These are phyloP conservation scores for Cardiospermum halicacabum DNA, from an alignment of 345 rosid species.

Conservation along the genomic window DNA sequence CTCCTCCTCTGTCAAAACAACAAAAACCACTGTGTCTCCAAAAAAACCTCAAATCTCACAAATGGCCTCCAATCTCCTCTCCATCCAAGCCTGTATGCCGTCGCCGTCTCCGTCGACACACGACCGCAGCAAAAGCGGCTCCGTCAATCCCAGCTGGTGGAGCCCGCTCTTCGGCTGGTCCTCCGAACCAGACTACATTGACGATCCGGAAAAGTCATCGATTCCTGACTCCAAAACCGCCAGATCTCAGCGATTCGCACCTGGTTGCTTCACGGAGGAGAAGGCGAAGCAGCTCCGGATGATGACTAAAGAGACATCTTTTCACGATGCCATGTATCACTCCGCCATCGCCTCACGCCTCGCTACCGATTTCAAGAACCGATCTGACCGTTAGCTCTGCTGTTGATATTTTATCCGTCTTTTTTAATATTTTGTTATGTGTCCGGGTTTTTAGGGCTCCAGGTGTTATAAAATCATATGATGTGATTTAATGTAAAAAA, in stretches of 20 bases:
- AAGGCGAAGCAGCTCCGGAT: conserved; percentile 57
- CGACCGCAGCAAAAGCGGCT: conserved; percentile 13
- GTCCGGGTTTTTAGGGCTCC: conserved; percentile 1
- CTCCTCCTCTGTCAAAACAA: too few species aligned
- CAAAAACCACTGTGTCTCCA: not conserved
- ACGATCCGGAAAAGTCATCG: not conserved
- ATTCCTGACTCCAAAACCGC: conserved; percentile 10
- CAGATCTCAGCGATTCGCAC: conserved; percentile 27
- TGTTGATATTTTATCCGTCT: not conserved
- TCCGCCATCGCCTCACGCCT: conserved; percentile 63
- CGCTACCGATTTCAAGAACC: conserved; percentile 40
- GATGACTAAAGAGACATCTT: conserved; percentile 43
- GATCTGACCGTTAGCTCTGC: conserved; percentile 13
- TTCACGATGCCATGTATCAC: conserved; percentile 75
- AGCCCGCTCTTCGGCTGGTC: conserved; percentile 54
- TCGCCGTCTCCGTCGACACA: conserved; percentile 16
- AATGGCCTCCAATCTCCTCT: conserved; percentile 40
- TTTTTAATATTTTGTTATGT: not conserved
- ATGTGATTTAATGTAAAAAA: not conserved
- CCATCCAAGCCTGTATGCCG: conserved; percentile 21
- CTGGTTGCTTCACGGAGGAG: conserved; percentile 55
- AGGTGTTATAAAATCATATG: not conserved
- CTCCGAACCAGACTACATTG: conserved; percentile 51
- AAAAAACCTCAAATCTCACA: not conserved
- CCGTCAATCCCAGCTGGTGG: conserved; percentile 42